Evolutionary conservation across 2,329 filamentous ascomycete genomes (phyloP), one percentile per base, ranked within the genome.

Genomic region (Stromatinia cepivora): DNA sequence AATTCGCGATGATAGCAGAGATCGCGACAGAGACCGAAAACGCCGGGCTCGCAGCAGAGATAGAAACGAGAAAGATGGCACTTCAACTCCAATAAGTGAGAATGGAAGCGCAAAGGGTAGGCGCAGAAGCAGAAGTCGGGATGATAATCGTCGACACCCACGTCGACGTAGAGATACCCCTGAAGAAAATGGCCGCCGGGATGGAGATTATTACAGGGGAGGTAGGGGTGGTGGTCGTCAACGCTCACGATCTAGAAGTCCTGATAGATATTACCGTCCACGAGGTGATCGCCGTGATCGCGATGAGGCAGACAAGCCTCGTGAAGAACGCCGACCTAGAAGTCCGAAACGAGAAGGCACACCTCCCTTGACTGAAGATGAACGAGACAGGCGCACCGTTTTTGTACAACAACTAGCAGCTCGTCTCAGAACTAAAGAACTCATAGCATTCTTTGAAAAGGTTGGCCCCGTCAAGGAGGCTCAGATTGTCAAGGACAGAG

Each of bases 331-430:
- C 76, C 79, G 73, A 79, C 80, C 79, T 73, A 80, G 80, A 72
- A 80, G 78, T 69, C 80, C 80, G 67, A 79, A 79, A 72, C 73
- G 78, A 75, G 86, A 87, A 72, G 80, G 79, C 69, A 89, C 90
- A 66, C 90, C 93, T 39, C 89, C 92, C 78, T 88, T 92, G 71
- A 97, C 92, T 76, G 94, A 97, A 80, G 95, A 98, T 81, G 95
- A 99, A 82, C 91, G 94, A 78, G 95, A 99, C 82, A 91, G 93
- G 76, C 92, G 95, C 77, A 99, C 96, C 70, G 93, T 99, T 70
- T 99, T 99, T 79, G 95, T 99, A 68, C 95, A 99, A 84, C 95
- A 99, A 82, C 90, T 99, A 78, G 95, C 95, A 75, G 94, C 94
- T 75, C 92, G 95, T 78, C 86, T 98, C 73, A 90, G 94, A 76